A percentile compares a stretch with the other conserved stretches of the same genome.
phyloP scores from a whole-genome alignment of 192 early-diverging fungal species.

The Coemansia sp. region DNA sequence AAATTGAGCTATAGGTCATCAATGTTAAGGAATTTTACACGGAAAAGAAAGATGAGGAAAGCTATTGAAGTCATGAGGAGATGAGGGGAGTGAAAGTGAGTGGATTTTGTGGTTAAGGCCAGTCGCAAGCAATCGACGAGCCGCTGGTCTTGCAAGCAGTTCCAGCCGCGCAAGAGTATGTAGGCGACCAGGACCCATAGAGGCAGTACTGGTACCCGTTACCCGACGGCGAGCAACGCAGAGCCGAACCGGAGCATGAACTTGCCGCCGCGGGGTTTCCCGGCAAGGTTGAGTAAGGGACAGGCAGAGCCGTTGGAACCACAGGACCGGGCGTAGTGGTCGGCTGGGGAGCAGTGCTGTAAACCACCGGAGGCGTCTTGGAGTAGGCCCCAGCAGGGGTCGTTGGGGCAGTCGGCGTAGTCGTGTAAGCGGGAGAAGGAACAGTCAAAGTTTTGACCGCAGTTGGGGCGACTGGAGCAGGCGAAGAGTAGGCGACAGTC shows the following conservation, averaged over 20 bases:
- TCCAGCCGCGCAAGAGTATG: constrained; percentile 12
- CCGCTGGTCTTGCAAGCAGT: constrained; percentile 21
- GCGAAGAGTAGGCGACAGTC: not conserved
- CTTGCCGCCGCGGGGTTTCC: not conserved
- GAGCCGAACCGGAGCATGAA: not conserved
- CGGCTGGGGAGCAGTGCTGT: not conserved
- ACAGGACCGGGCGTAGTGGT: not conserved
- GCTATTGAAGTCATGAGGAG: not conserved
- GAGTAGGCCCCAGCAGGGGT: not conserved
- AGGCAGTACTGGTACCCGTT: constrained; percentile 25
- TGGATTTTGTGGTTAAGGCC: constrained; percentile 2
- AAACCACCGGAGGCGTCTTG: not conserved
- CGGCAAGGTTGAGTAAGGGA: not conserved
- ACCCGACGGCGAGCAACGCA: constrained; percentile 14
- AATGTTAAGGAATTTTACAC: not conserved
- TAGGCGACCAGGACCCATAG: constrained; percentile 14
- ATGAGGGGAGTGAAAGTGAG: not conserved
- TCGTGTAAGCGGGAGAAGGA: not conserved
- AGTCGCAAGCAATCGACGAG: constrained; percentile 23
- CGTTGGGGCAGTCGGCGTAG: not conserved
- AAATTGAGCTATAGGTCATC: not conserved
- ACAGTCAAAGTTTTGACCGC: not conserved
- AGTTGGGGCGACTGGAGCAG: not conserved
- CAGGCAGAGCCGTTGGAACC: not conserved
- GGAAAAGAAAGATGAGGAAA: not conserved